These are phyloP conservation scores for Saccharum officinarum DNA, from an alignment of 176 grass and related monocot species.

Conservation along the genomic window DNA sequence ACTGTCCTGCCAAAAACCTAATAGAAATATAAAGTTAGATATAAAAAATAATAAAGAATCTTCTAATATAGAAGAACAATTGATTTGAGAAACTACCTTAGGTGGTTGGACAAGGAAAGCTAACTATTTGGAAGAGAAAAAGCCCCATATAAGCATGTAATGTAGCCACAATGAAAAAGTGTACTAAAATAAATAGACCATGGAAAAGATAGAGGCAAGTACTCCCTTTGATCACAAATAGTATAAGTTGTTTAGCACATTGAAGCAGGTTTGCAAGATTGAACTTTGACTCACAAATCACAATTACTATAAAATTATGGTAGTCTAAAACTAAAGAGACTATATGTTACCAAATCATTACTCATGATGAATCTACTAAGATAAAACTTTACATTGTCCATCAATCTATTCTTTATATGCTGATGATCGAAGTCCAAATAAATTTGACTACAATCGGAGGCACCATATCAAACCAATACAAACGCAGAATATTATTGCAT, in stretches of 20 bases:
- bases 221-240: neutral
- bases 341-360: neutral
- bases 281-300: neutral
- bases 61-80: conserved; percentile 3
- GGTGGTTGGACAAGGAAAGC: conserved; percentile 23
- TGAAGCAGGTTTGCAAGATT: neutral
- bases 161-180: conserved; percentile 10
- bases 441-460: neutral
- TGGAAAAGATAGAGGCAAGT: neutral
- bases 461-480: neutral
- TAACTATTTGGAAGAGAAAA: neutral
- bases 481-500: neutral
- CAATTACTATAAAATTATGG: neutral
- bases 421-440: neutral
- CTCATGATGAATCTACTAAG: neutral
- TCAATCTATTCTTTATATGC: neutral
- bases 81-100: conserved; percentile 30
- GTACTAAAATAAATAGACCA: conserved; percentile 12
- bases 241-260: neutral
- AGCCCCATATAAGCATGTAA: conserved; percentile 17
- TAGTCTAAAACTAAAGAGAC: neutral
- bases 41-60: conserved; percentile 2
- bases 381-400: neutral
- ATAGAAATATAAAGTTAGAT: conserved; percentile 35
- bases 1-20: conserved; percentile 99